Base-by-base conservation (phyloP, 2,329 filamentous ascomycete species). In the Aureobasidium vineae region DNA sequence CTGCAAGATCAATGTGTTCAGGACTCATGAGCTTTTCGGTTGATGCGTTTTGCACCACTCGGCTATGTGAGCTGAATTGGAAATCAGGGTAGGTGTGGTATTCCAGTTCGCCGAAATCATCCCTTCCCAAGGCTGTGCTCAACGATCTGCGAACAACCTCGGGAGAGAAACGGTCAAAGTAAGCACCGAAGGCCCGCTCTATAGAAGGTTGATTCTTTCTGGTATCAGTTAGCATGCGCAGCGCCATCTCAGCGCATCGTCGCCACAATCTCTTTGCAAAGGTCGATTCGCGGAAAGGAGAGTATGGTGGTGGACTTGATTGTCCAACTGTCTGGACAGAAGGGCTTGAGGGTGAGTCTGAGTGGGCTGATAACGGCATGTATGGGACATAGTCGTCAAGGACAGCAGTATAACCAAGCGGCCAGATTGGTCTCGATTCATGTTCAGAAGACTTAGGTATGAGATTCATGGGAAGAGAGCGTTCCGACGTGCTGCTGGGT, bases 251-350 rank as follows among this genome's bases (percentile, higher is more conserved):
- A 7, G 59, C 59, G n/a, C 59, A 63, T 26, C 59, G 43, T 50
- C 59, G 59, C 59, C 59, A 63, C 13, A 63, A 33, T 13, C 59
- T 50, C 45, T 63, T 61, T 5, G 43, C 38, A 50, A 63, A 63
- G 8, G 31, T 63, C 15, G 33, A 15, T 50, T 31, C 43, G 8
- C 33, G 59, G 4, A 50, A 8, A 7, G 59, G 16, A 1, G 43
- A 38, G 10, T 23, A 26, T 15, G 43, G 8, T 13, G 33, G 33
- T 28, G 33, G 31, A 15, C 16, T 19, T 1, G 45, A 33, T 31
- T 63, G 59, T n/a, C 33, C n/a, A n/a, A 63, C 31, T 15, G 50
- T 45, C 33, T 28, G 59, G 3, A 16, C 26, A 19, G 26, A 7
- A n/a, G 45, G 59, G 28, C 28, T 60, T n/a, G 19, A 31, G 1